A percentile compares a stretch with the other conserved stretches of the same genome.
Conservation (phyloP, 768 basidiomycete species). For the Cubamyces sp. region DNA sequence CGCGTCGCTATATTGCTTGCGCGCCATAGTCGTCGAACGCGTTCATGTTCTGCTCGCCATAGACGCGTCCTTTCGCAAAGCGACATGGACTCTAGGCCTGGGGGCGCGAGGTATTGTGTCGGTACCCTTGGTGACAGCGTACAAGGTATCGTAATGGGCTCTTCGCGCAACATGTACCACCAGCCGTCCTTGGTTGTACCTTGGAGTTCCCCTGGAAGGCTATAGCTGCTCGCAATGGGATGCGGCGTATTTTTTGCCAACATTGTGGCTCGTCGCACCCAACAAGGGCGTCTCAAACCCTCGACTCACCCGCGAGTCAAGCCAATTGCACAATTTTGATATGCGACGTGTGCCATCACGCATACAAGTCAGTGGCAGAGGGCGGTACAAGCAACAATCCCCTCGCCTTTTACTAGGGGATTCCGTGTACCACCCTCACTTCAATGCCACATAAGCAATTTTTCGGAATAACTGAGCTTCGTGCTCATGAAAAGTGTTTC, state of each 20-base stretch:
- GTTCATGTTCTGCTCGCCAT: no score
- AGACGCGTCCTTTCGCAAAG: no score
- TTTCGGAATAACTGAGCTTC: constrained; percentile 43
- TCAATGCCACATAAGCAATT: constrained; percentile 53
- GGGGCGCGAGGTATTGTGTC: no score
- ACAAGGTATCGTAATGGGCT: no score
- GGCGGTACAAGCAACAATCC: constrained; percentile 31
- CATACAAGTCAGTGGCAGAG: constrained; percentile 10
- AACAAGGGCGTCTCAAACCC: background rate
- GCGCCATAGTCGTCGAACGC: background rate
- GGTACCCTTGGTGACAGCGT: no score
- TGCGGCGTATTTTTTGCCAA: no score
- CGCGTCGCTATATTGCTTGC: constrained; percentile 14
- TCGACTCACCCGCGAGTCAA: constrained; percentile 9
- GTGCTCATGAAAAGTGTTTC: background rate
- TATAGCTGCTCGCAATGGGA: no score
- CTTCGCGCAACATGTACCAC: no score
- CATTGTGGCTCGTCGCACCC: no score
- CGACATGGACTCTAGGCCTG: no score
- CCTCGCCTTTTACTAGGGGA: constrained; percentile 71
- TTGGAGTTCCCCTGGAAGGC: no score
- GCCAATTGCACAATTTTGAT: constrained; percentile 17
- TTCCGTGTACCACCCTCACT: constrained; percentile 55
- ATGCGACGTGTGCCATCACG: background rate
- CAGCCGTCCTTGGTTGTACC: no score